Conservation (phyloP, 129 eudicot species). For the Lactuca sativa region DNA sequence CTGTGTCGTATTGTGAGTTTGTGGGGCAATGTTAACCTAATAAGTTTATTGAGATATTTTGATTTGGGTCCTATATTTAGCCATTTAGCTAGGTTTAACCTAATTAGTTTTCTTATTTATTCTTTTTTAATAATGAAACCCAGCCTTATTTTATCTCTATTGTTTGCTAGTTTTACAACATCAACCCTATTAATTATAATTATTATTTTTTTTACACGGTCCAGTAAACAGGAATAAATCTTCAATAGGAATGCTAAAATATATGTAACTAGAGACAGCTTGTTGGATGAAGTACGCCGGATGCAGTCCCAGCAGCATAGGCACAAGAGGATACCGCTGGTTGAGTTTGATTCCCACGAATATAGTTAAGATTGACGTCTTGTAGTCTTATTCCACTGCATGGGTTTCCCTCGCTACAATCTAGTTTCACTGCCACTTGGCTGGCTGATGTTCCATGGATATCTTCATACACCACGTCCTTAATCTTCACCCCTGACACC, state of each 20-base stretch:
- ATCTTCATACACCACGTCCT: slow-evolving; percentile 37
- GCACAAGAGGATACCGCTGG: slow-evolving; percentile 36
- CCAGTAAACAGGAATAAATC: background rate
- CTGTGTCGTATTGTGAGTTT: too few relatives aligned
- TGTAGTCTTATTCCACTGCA: slow-evolving; percentile 38
- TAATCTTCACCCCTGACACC: slow-evolving; percentile 44
- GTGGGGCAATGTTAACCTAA: too few relatives aligned
- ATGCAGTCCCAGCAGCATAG: slow-evolving; percentile 36
- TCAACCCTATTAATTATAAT: background rate
- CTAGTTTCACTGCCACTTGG: slow-evolving; percentile 28
- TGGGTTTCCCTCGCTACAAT: slow-evolving; percentile 36
- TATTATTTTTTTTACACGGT: background rate
- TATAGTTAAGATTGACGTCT: slow-evolving; percentile 32
- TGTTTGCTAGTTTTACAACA: too few relatives aligned
- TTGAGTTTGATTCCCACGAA: slow-evolving; percentile 9
- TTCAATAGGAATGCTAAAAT: background rate
- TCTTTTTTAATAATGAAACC: too few relatives aligned
- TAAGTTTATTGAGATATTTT: too few relatives aligned
- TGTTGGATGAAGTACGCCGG: slow-evolving; percentile 24
- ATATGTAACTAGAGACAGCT: slow-evolving; percentile 35
- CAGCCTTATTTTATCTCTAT: too few relatives aligned
- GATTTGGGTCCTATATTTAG: too few relatives aligned
- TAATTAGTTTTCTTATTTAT: too few relatives aligned
- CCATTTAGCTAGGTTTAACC: too few relatives aligned
- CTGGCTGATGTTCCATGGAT: slow-evolving; percentile 52